Percentiles rank a stretch among this genome's conserved stretches.
Evolutionary conservation across 495 filamentous ascomycete species (phyloP).

Genomic region (Lepidopterella palustris): DNA sequence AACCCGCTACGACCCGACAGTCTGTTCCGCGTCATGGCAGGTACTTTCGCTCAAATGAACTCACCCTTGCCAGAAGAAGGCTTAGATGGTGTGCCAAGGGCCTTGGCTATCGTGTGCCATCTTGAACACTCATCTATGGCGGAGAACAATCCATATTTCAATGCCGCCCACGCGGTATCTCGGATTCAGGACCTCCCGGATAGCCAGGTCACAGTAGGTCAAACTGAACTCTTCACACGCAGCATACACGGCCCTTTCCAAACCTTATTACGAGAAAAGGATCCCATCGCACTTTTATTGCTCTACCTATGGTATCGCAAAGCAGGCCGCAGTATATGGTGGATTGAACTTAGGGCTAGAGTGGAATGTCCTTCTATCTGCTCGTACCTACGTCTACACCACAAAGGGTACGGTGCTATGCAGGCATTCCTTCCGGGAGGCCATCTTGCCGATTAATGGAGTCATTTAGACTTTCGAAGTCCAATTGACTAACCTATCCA

Average conservation of each 20-base stretch:
- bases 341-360: background rate
- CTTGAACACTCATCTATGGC: background rate
- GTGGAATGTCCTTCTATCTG: background rate
- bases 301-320: constrained; percentile 45
- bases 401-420: background rate
- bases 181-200: background rate
- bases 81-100: background rate
- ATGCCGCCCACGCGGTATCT: background rate
- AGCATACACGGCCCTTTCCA: constrained; percentile 33
- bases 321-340: constrained; percentile 22
- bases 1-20: constrained; percentile 38
- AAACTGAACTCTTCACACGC: background rate
- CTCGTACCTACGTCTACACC: background rate
- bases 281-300: constrained; percentile 42
- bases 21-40: constrained; percentile 24
- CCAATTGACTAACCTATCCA: no score
- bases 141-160: background rate
- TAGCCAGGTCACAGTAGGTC: background rate
- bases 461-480: no score
- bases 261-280: constrained; percentile 34
- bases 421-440: background rate
- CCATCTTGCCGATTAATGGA: no score
- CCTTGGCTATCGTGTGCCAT: background rate
- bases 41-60: background rate
- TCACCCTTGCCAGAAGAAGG: background rate